Evolutionary conservation across 2,329 filamentous ascomycete genomes (phyloP), one percentile per base, ranked within the genome.

Genomic region (Furcasterigmium sp.): DNA sequence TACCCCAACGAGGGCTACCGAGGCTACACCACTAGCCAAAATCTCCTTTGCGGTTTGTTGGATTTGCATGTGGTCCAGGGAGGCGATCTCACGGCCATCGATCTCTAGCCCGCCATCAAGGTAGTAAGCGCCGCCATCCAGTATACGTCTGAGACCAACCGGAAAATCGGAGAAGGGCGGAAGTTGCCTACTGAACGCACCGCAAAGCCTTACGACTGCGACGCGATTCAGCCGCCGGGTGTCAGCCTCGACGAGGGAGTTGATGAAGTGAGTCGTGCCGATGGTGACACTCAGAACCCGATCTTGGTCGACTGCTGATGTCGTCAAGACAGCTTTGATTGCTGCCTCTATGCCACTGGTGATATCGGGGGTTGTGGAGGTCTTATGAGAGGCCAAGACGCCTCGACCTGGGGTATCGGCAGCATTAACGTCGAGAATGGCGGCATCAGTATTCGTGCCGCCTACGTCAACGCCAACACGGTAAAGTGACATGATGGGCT

Each of bases 191-290:
- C 66, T 68, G 43, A 68, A 72, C 1, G 68, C 66, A 2, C 68
- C 68, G 49, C 68, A 73, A 8, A 75, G 57, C 17, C 71, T 56
- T 9, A 74, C 52, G 2, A 73, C 68, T 3, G 69, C 71, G 2
- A 75, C 71, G 9, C 63, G 63, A 30, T 61, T 62, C 17, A 75
- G 58, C 5, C 67, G 56, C 18, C 62, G 52, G 1, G 61, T 60
- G 56, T 74, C 69, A 21, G 64, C 63, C 47, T 73, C 68, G 10
- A 73, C 61, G 7, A 74, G 60, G 0, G 71, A 70, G 52, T 74
- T 74, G 51, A 74, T 67, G 46, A 74, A 74, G 50, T 73, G 70
- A 0, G 68, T 70, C 3, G 70, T 73, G 20, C 73, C 73, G 47
- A 76, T 72, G 3, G 69, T 70, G 11, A 76, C 69, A 28, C 67